Base-by-base conservation (phyloP, 2,329 filamentous ascomycete genomes). In the Bipolaris gigantea region DNA sequence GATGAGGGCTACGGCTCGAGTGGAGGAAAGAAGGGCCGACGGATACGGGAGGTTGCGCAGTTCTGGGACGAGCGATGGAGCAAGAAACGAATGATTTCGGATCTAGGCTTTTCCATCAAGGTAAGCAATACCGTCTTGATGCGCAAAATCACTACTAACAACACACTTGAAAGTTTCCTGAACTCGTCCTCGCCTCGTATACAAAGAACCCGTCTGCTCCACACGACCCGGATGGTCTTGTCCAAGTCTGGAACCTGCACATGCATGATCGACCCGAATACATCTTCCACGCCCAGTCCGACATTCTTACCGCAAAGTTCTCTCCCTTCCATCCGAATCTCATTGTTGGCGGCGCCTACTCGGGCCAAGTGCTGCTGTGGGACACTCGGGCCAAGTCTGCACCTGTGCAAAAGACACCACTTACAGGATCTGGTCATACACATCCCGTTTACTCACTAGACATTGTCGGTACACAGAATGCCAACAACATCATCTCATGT, bases 261-360 rank as follows among this genome's bases (percentile, higher is more conserved):
- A 87, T 97, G 73, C 92, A 95, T 65, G 90, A 94, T 64, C 86
- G 94, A 27, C 92, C 94, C 1, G 94, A 99, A 80, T 97, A 96
- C 75, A 88, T 96, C 53, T 97, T 99, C 74, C 92, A 96, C 67
- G 92, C 93, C 9, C 93, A 95, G 57, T 97, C 92, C 40, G 94
- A 99, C 75, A 91, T 99, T 48, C 83, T 99, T 13, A 90, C 92
- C 0, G 94, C 94, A 60, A 95, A 94, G 63, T 99, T 99, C 77
- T 97, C 94, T n/a, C 94, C 94, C 0, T 97, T 97, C 72, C 94
- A 99, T 73, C 93, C 93, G 4, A 97, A 96, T 64, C 82, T 99
- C 49, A 95, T 99, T 67, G 86, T 99, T 57, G 94, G 94, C 57
- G 95, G 95, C 44, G 92, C 93, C 33, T 99, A 99, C 77, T 96